Evolutionary conservation across 2,329 filamentous ascomycete genomes (phyloP), one percentile per base, ranked within the genome.

Genomic region (Arachnomyces sp.): DNA sequence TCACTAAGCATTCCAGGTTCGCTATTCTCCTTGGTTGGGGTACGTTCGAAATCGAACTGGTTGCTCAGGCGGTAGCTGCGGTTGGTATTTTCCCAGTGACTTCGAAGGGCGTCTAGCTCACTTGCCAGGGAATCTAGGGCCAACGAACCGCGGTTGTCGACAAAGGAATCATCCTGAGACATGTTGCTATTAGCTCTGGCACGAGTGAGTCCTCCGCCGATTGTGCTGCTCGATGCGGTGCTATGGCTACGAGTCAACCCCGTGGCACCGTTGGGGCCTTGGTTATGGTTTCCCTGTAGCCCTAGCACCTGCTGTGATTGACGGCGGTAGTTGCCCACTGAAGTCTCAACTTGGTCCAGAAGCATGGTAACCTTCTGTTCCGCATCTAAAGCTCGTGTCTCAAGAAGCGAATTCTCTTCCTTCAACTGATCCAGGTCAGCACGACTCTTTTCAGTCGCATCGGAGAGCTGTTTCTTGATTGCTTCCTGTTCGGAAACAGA

Each of bases 61-160:
- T 83, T 89, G 63, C 86, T 94, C 33, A 95, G 69, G 16, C 92
- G 83, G 62, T 96, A 95, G 55, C 86, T 93, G 64, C 93, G 92
- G 67, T 90, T 95, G 9, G 88, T 95, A 30, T 83, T 86, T 66
- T 96, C 88, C 92, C 92, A 98, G 54, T 95, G 89, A 38, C 74
- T 86, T 38, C 90, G 80, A 35, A 98, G 73, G 9, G 86, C 84
- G 60, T 98, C 92, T 6, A 98, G 78, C 67, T 98, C 92, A 47
- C 79, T 87, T 8, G 92, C 90, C 16, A 98, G 77, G 48, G 83
- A 92, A 63, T 98, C 92, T 14, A 98, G 75, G 3, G 89, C 90
- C 51, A 81, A 69, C 1, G 75, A 80, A 39, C 78, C 79, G 36
- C 79, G 74, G 48, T 74, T 73, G 38, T 74, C 68, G 15, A 67